Evolutionary conservation across 441 rosid species (phyloP), one percentile per base, ranked within the genome.

Genomic region (Populus hybrid): DNA sequence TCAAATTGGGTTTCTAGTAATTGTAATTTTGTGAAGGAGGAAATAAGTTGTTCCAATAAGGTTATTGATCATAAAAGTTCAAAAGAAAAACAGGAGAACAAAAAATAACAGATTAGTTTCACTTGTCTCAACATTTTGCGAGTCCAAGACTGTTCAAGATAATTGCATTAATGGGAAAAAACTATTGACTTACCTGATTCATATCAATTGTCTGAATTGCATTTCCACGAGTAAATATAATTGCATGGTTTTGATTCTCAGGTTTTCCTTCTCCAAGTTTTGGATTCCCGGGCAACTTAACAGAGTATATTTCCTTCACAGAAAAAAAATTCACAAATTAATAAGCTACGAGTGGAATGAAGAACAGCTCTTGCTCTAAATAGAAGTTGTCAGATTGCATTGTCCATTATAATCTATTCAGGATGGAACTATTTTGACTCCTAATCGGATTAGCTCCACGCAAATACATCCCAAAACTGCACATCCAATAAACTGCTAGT

Each of bases 231-330:
- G 99, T 94, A 86, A 97, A 97, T 71, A 97, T 76, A 86, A 97
- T 82, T 26, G 99, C 99, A 80, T 97, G 99, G 79, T 97, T 97
- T 87, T 97, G 99, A 88, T 97, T 97, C 87, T 97, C 99, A 78
- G 99, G 99, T 86, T 94, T 97, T 78, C 99, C 99, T 84, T 97
- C 98, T 42, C 99, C 99, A 81, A 97, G 89, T 87, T 94, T 97
- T 12, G 98, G 99, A 84, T 93, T 86, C 86, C 99, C 99, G 73
- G 99, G 97, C 87, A 97, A 87, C 82, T 90, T 94, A 78, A 97
- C 87, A 70, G 95, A 89, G 87, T 93, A 97, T 78, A 97, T 89
- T 88, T 97, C 98, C 99, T 94, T 87, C 83, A 86, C 71, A 70
- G 74, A 70, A 71, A 40, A 18, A 78, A 65, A 9, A 73, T 32